Evolutionary conservation across 306 rosid genomes (phyloP), one percentile per base, ranked within the genome.

Genomic region (Trifolium subterraneum): DNA sequence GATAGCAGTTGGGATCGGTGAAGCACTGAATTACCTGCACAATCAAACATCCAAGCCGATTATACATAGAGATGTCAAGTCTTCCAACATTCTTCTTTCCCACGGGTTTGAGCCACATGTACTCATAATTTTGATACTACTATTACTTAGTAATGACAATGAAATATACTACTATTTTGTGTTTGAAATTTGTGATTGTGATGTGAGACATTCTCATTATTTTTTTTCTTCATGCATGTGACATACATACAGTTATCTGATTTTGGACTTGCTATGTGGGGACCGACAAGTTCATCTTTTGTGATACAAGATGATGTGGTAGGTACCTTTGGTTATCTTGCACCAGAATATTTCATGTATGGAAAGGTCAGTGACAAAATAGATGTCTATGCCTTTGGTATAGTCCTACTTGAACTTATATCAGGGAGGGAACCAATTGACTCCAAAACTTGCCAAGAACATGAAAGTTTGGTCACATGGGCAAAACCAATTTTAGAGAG

Each of bases 311-410:
- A 76, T 15, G 92, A 87, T 70, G 90, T 94, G 3, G 92, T 87
- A 1, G 98, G 97, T 79, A 91, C 96, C 56, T 94, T 94, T 82
- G 98, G 98, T 31, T 94, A 91, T 68, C 87, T 94, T 52, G 98
- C 97, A 73, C 98, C 98, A 14, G 98, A 94, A 64, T 94, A 94
- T 77, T 94, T 94, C 87, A 94, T 91, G 98, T 88, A 87, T 69
- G 98, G 97, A 56, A 94, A 85, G 44, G 85, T 94, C 31, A 91
- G 97, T 84, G 96, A 94, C 89, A 94, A 90, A 88, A 85, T 91
- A 73, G 98, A 94, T 75, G 96, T 90, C 20, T 94, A 90, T 77
- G 96, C 98, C 35, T 94, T 94, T 14, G 98, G 98, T 41, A 92
- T 91, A 1, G 96, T 94, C 41, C 89, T 94, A 35, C 95, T 91